Base-by-base conservation (phyloP, 331 rosid genomes). In the Phaseolus coccineus region DNA sequence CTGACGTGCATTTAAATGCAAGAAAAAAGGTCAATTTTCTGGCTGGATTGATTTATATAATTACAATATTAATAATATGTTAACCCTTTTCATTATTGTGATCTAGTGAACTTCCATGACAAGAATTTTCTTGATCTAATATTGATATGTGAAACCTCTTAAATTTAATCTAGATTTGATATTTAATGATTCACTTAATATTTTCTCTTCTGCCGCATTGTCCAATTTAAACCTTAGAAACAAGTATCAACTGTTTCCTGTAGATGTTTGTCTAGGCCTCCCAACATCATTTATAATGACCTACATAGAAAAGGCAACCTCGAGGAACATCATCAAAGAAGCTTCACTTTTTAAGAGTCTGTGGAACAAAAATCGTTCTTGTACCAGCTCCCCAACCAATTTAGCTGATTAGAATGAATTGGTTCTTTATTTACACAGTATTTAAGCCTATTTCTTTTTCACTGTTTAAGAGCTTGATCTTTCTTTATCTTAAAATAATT, bases 11-110 rank as follows among this genome's bases (percentile, higher is more conserved):
- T 71, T 22, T 59, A 80, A 70, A 55, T 71, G 62, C 73, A 28
- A 82, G 79, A 74, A 81, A 75, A 83, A 93, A 96, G 99, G 98
- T 96, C 25, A 51, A 71, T 74, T 79, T 85, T 77, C 77, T 80
- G 67, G 61, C 64, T 74, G 69, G 59, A 64, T 69, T 84, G 57
- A 52, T 84, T 76, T 76, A 67, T 76, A 35, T 79, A 71, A n/a
- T 71, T 81, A 33, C 52, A 46, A 77, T 37, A 52, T 58, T 50
- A 57, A 63, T 56, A 63, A 65, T 76, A 51, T 27, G 56, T n/a
- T 30, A 63, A 42, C 39, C 10, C 73, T 11, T 59, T 71, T 63
- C 63, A 30, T 48, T 81, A 65, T 76, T 50, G 52, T 37, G 61
- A 76, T 46, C 19, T n/a, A 13, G 50, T 25, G 4, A 67, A 63